phyloP scores from a whole-genome alignment of 1,284 basidiomycete genomes.

The Pseudozyma sp. region DNA sequence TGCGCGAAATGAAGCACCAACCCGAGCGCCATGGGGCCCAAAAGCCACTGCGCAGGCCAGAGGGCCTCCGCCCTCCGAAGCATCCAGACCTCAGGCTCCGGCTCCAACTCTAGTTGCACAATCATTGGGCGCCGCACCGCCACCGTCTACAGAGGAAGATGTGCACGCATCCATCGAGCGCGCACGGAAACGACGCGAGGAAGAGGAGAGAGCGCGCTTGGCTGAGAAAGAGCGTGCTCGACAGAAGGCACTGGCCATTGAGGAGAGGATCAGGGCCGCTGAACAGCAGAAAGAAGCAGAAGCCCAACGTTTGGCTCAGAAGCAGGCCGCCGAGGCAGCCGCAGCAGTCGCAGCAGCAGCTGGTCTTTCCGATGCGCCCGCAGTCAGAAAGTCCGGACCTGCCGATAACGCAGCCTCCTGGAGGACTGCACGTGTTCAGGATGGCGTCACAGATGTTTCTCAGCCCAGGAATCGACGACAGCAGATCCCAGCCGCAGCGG shows the following conservation, averaged over 20 bases:
- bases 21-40: conserved; percentile 36
- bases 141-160: conserved; percentile 45
- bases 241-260: conserved; percentile 61
- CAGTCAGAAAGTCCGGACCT: conserved; percentile 26
- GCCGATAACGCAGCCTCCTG: conserved; percentile 46
- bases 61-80: conserved; percentile 4
- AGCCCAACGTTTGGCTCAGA: conserved; percentile 34
- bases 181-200: conserved; percentile 62
- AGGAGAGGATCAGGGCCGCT: conserved; percentile 57
- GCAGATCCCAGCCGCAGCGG: conserved; percentile 8
- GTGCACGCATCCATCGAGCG: conserved; percentile 64
- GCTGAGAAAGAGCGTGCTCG: conserved; percentile 63
- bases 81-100: neutral
- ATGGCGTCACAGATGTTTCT: neutral
- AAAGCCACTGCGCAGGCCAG: conserved; percentile 23
- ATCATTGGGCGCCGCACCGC: neutral
- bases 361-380: conserved; percentile 1
- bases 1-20: conserved; percentile 1
- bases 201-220: conserved; percentile 59
- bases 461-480: conserved; percentile 10
- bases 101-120: neutral
- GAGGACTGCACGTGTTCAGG: conserved; percentile 29
- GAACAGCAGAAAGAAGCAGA: conserved; percentile 47
- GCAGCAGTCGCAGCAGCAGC: conserved; percentile 10
- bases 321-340: conserved; percentile 18